A percentile compares a stretch with the other conserved stretches of the same genome.
These are phyloP conservation scores for Kwoniella pini DNA, from an alignment of 768 basidiomycete genomes.

Conservation along the genomic window DNA sequence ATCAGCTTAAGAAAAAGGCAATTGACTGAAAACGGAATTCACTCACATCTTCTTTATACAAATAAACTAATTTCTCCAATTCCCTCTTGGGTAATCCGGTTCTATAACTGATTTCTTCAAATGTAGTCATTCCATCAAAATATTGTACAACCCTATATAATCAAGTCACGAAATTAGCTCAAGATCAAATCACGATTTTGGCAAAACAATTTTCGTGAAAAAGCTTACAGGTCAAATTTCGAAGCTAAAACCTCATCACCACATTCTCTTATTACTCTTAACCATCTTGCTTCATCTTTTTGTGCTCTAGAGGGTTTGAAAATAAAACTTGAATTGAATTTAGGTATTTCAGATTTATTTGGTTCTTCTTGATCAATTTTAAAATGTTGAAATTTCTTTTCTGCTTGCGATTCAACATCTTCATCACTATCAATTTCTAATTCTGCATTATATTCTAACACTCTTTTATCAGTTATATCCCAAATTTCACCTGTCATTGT, in stretches of 20 bases:
- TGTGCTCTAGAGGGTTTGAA: conserved; percentile 79
- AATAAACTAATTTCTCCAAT: conserved; percentile 75
- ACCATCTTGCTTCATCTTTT: conserved; percentile 74
- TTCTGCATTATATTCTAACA: conserved; percentile 35
- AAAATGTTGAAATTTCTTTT: conserved; percentile 40
- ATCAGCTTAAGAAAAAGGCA: background rate
- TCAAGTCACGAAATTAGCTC: background rate
- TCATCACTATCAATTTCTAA: conserved; percentile 40
- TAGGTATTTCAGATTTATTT: conserved; percentile 18
- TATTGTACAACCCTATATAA: conserved; percentile 79
- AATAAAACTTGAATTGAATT: conserved; percentile 60
- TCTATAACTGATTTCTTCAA: conserved; percentile 89
- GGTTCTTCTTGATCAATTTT: conserved; percentile 59
- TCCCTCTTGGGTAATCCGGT: conserved; percentile 83
- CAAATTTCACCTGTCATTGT: too few species aligned
- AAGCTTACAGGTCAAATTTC: conserved; percentile 71
- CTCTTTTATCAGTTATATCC: conserved; percentile 8
- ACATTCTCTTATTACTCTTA: conserved; percentile 84
- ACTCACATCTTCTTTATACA: conserved; percentile 85
- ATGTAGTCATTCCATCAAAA: conserved; percentile 86
- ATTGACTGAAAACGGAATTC: too few species aligned
- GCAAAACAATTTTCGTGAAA: background rate
- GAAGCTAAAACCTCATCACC: conserved; percentile 69
- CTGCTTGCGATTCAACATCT: conserved; percentile 23
- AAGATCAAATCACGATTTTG: too few species aligned